Percentiles rank a stretch among this genome's conserved stretches.
These are phyloP conservation scores for Pichia sp. DNA, from an alignment of 1,139 yeast species.

Conservation along the genomic window DNA sequence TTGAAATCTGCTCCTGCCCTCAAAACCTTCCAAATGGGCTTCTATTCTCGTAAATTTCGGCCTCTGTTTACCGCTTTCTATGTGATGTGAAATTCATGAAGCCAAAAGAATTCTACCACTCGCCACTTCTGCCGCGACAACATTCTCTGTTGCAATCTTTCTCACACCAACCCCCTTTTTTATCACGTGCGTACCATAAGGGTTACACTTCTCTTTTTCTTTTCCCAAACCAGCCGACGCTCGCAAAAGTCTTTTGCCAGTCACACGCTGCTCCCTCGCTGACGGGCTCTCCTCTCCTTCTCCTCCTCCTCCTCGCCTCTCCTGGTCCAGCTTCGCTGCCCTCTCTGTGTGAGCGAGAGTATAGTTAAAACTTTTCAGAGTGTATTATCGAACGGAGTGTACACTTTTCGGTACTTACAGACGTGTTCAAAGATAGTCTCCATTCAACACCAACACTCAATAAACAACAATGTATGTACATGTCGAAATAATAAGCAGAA, in stretches of 20 bases:
- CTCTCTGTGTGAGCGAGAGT: constrained; percentile 4
- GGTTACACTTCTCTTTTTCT: neutral
- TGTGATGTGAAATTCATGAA: neutral
- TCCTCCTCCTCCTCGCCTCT: neutral
- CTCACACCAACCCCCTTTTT: neutral
- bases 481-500: neutral
- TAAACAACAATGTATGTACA: constrained; percentile 15
- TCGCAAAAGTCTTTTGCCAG: neutral
- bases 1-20: no score
- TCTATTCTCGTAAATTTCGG: neutral
- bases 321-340: neutral
- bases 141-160: constrained; percentile 3
- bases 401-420: constrained; percentile 22
- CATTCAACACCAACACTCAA: constrained; percentile 14
- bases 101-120: neutral
- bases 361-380: constrained; percentile 3
- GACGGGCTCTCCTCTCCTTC: neutral
- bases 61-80: neutral
- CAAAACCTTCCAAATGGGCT: neutral
- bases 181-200: neutral
- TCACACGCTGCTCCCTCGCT: neutral
- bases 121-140: neutral
- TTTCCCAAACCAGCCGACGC: neutral
- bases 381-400: constrained; percentile 7
- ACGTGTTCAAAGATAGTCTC: neutral